Base-by-base conservation (phyloP, 345 rosid genomes). In the Euphorbia pulcherrima region DNA sequence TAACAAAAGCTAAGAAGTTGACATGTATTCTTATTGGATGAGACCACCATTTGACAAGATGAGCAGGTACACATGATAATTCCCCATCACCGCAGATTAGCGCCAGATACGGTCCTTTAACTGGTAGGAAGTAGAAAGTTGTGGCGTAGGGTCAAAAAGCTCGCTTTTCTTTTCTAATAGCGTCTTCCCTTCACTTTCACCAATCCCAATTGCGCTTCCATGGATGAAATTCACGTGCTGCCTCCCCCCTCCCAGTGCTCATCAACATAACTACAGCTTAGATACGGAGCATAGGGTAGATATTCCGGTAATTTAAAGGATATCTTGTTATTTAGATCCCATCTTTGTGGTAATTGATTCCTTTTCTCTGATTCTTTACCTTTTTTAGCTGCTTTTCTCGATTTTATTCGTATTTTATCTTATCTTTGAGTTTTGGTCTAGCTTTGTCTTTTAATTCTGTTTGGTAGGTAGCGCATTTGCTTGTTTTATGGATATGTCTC, bases 131-230 rank as follows among this genome's bases (percentile, higher is more conserved):
- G 65, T 61, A 20, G 48, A 30, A 59, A 59, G 20, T 59, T 39
- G 9, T 11, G 12, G 0, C 2, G 3, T 2, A 60, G 14, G 26
- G 26, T 60, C 63, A 60, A 18, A 58, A 29, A 6, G 11, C 16
- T 12, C 18, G 11, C 5, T 6, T 28, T 29, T 29, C 8, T 11
- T 3, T n/a, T 20, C 30, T 39, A 39, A 33, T 33, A 2, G 37
- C 37, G 37, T 21, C n/a, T 58, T 58, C 62, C 40, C 40, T 17
- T 40, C 62, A 59, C 8, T 60, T 60, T 60, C 48, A 60, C 46
- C 9, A 33, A 20, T 60, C 21, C 6, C 47, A 35, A 37, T 60
- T 60, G 64, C 64, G 29, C 39, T 41, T 44, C 7, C 66, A 62
- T 24, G 65, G 24, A 61, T 1, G 12, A 37, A 39, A 4, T 14